Evolutionary conservation across 495 filamentous ascomycete genomes (phyloP), one percentile per base, ranked within the genome.

Genomic region (Lichenothelia convexa): DNA sequence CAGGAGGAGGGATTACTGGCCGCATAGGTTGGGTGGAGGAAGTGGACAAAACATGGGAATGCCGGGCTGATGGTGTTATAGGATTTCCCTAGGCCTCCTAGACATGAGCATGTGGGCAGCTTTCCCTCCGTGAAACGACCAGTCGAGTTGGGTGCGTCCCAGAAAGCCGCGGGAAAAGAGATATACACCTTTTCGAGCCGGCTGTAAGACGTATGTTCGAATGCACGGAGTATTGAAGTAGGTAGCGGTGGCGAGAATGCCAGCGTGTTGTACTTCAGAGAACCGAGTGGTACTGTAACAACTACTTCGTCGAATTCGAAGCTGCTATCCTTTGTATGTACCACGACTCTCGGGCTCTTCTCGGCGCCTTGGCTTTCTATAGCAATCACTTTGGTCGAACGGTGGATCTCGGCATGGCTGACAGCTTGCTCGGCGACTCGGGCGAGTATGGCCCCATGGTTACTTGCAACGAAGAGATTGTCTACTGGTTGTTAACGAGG

Each of bases 291-390:
- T 4, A 21, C 11, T 5, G 43, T 45, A 12, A 45, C 20, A 3
- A 45, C 18, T 12, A 45, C 43, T 20, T 45, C 43, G 17, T 45
- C 41, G 34, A 45, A 45, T 7, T 36, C 12, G 8, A 1, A 12
- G 5, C 26, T 7, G 21, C 15, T 13, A 8, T 18, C 17, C 15
- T 35, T 42, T 11, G 32, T 18, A 15, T 5, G 11, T 9, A 13
- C 18, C 7, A 19, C 5, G 5, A 31, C 16, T 12, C 21, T 21
- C 17, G 7, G 6, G 18, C 18, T 24, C 7, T 38, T 18, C 11
- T 38, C 22, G 8, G n/a, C 31, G 4, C 21, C 35, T 16, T 16
- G 9, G 34, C 40, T 15, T 17, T 20, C 21, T 17, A 21, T 18
- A 11, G 16, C 22, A 6, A 13, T 7, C 5, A 40, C 34, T 18